Base-by-base conservation (phyloP, 2,329 filamentous ascomycete species). In the Aspergillaceae sp. region DNA sequence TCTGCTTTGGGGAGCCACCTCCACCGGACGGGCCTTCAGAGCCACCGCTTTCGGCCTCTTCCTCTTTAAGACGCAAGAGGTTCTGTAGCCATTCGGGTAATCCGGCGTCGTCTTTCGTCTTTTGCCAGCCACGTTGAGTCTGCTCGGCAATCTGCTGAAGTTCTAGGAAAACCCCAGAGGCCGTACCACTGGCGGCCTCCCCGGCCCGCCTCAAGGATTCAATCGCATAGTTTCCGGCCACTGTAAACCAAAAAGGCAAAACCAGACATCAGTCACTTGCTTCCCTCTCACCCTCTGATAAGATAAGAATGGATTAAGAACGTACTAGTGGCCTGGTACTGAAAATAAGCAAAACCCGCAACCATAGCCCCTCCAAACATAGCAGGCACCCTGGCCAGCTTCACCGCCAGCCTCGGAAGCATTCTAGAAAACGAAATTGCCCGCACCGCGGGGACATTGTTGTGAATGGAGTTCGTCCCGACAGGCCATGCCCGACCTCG, bases 251-350 rank as follows among this genome's bases (percentile, higher is more conserved):
- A 27, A 29, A 7, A n/a, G 28, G 11, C 7, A 7, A 19, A 19
- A 19, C 2, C 4, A 38, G 29, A 3, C 29, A 34, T 41, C 11
- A 32, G 32, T 29, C 4, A 7, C 27, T 35, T 38, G 35, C 7
- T 19, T 32, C 30, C 30, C 30, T 6, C 30, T 32, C 30, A 32
- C 38, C 36, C 36, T 2, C 11, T 8, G 19, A 26, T 7, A 38
- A 38, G n/a, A 26, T 3, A 27, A 5, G 10, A 5, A 11, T 26
- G 8, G 29, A 43, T 2, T 36, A 19, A 29, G 32, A 50, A 77
- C 86, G 52, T 77, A 90, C 86, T 86, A 46, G 84, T 82, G 52
- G 92, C 91, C 69, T 98, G 92, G 64, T 98, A 97, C 64, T 98
- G 92, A 42, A 98, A 72, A 77, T 95, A 98, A 28, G 89, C 89